Evolutionary conservation across 2,329 filamentous ascomycete genomes (phyloP), one percentile per base, ranked within the genome.

Genomic region (Cytospora piceicola): DNA sequence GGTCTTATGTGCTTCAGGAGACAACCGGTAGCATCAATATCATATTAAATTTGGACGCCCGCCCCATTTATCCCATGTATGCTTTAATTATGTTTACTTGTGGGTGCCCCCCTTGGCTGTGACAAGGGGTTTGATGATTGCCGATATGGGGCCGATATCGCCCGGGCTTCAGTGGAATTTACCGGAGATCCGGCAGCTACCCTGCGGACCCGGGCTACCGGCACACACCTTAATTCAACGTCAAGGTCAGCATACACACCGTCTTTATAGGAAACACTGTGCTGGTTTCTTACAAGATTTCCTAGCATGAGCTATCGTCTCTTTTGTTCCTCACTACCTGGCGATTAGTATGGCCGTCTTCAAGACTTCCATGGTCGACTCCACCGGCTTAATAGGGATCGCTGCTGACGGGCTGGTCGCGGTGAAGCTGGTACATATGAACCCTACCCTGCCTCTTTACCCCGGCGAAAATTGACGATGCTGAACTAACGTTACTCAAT

Each of bases 401-500:
- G 51, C 52, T 52, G 30, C 17, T 24, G 63, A 65, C 7, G 9
- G 52, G 0, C 42, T 65, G 39, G 36, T 55, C 8, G 63, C 63
- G 22, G 51, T 30, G 5, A 65, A 51, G n/a, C 58, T 65, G 53
- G 63, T 65, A 57, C 32, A 30, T 36, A 11, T n/a, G 29, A 30
- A 20, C 17, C 34, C 36, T 29, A 27, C 14, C 11, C 30, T 32
- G 2, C 3, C 4, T 17, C n/a, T 7, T 15, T n/a, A n/a, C 8
- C 20, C 20, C n/a, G 24, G 4, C 20, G 1, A 20, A 12, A 20
- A 14, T 24, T 14, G 2, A 22, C 5, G 4, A 46, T 0, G 2
- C 7, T 12, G 8, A 27, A 8, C 58, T 61, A 17, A 65, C 58
- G n/a, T 0, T 0, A n/a, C 27, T 24, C 17, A 4, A 7, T 24